phyloP scores from a whole-genome alignment of 2,329 filamentous ascomycete genomes.

The Neobulgaria alba region DNA sequence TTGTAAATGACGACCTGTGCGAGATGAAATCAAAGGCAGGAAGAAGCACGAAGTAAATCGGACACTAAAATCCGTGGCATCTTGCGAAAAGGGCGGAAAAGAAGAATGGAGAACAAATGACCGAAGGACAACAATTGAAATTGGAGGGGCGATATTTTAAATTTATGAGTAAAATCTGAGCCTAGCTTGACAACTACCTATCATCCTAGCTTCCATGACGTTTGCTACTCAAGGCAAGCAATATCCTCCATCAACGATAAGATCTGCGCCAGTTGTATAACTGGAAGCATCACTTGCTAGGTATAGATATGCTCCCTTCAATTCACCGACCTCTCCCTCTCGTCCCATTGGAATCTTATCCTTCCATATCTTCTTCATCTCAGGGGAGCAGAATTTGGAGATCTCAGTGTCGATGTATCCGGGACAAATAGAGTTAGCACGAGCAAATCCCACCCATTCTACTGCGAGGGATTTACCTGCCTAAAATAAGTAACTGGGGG shows the following conservation, averaged over 20 bases:
- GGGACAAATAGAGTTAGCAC: conserved; percentile 64
- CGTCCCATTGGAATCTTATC: conserved; percentile 75
- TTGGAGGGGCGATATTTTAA: no score
- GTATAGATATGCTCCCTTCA: conserved; percentile 78
- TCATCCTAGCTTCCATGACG: no score
- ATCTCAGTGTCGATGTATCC: conserved; percentile 72
- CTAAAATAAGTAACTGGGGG: not conserved
- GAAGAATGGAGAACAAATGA: no score
- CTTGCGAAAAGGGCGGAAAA: no score
- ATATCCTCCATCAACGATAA: conserved; percentile 72
- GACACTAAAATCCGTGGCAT: no score
- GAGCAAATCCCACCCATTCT: conserved; percentile 69
- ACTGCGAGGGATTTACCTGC: conserved; percentile 61
- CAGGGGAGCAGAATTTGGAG: conserved; percentile 52
- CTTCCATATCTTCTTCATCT: conserved; percentile 65
- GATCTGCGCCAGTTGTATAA: conserved; percentile 68
- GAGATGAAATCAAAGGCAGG: no score
- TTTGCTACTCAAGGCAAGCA: conserved; percentile 37
- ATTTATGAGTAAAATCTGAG: no score
- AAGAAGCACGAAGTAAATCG: no score
- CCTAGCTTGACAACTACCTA: no score
- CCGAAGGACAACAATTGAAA: no score
- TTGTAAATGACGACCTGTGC: no score
- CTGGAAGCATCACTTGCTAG: conserved; percentile 74
- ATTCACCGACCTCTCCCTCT: conserved; percentile 62